Conservation (phyloP, 129 eudicot genomes). For the Glebionis coronaria region DNA sequence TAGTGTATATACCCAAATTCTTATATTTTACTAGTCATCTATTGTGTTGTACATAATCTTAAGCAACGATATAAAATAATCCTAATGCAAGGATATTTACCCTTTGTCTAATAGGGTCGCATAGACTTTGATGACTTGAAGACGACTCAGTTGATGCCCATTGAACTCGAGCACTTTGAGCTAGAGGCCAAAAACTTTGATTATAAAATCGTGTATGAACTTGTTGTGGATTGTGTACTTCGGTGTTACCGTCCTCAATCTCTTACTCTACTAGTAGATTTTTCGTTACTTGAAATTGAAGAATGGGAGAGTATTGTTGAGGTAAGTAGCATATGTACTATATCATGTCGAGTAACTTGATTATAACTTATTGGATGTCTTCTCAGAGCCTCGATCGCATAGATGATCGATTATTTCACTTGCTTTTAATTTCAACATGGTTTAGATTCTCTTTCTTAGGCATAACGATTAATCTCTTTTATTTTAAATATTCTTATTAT, state of each 20-base stretch:
- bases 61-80: neutral
- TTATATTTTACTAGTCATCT: neutral
- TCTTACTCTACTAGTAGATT: neutral
- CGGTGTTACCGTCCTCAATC: constrained; percentile 4
- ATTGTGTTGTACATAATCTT: neutral
- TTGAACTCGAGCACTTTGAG: constrained; percentile 1
- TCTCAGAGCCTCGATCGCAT: too few relatives aligned
- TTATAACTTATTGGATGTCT: too few relatives aligned
- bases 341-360: too few relatives aligned
- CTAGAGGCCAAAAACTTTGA: neutral
- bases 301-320: neutral
- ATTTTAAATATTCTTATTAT: neutral
- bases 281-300: neutral
- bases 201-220: neutral
- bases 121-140: neutral
- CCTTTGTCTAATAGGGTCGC: neutral
- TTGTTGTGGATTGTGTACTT: constrained; percentile 14
- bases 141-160: neutral
- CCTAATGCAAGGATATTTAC: neutral
- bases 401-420: too few relatives aligned
- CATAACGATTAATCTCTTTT: neutral
- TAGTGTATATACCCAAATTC: too few relatives aligned
- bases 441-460: neutral
- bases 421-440: neutral
- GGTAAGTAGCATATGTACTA: too few relatives aligned